Evolutionary conservation across 352 stramenopile species (phyloP).

Genomic region (Pythium coloratum): DNA sequence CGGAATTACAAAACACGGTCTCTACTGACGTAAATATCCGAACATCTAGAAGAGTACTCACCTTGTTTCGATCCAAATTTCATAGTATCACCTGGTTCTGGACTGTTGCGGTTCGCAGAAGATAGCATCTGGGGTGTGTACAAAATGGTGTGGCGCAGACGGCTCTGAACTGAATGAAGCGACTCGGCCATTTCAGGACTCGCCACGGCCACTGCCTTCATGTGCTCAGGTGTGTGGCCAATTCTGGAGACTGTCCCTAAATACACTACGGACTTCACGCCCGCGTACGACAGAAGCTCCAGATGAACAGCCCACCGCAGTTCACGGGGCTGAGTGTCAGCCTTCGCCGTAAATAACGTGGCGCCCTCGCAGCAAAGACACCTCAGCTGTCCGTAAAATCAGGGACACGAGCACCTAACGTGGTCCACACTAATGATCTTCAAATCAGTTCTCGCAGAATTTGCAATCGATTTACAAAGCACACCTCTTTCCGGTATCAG

Average conservation of each 20-base stretch:
- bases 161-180: slow-evolving; percentile 21
- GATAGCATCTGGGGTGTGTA: slow-evolving; percentile 29
- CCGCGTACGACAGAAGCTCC: neutral
- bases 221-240: neutral
- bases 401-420: neutral
- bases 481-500: neutral
- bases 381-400: neutral
- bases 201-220: neutral
- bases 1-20: slow-evolving; percentile 23
- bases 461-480: neutral
- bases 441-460: neutral
- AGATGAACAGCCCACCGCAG: too few relatives aligned
- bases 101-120: slow-evolving; percentile 8
- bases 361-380: too few relatives aligned
- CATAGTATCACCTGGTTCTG: neutral
- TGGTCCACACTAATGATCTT: neutral
- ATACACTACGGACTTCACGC: neutral
- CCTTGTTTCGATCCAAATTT: slow-evolving; percentile 1
- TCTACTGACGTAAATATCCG: too few relatives aligned
- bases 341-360: neutral
- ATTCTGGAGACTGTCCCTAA: neutral
- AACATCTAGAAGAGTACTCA: neutral
- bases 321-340: neutral
- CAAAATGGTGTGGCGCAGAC: slow-evolving; percentile 25
- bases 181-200: slow-evolving; percentile 2